Evolutionary conservation across 2,329 filamentous ascomycete species (phyloP), one percentile per base, ranked within the genome.

Genomic region (Arthrobotrys sinensis): DNA sequence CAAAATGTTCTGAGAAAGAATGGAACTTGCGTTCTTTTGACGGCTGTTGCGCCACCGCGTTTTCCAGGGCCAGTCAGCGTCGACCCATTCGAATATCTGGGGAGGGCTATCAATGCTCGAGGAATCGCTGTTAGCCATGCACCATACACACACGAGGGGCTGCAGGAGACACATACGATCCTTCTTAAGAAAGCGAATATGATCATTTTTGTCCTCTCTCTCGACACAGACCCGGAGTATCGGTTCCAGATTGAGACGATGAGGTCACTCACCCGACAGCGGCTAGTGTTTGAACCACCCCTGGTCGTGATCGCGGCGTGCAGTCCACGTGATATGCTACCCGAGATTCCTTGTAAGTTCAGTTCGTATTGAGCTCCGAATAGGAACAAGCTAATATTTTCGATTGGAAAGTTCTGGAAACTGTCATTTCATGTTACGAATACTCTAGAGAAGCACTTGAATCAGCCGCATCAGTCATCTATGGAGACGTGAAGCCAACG

Each of bases 41-140:
- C 90, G 4, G 89, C 90, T 0, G 86, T 88, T 28, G 86, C 88
- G 38, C 82, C 86, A 21, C 88, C 86, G 55, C 82, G 85, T 21
- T 79, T 85, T 84, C 80, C 84, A 83, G 76, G 84, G 84, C 80
- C 81, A 85, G 52, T 81, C 84, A 52, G 85, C 86, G 80, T 79
- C 48, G 92, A 94, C 82, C 92, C 92, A 0, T 94, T 94, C 82
- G 91, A 94, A 83, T 87, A 88, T 12, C 85, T 94, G 16, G 92
- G 92, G 19, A 87, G 88, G 79, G 88, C 89, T 52, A 83, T 94
- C 60, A 88, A 89, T 60, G 85, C 84, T 60, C 86, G 88, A 80
- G 90, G 92, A 81, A 85, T 87, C 1, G 87, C 86, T 83, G 86
- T 94, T 78, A 89, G 90, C 19, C 92, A 94, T 82, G 89, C 93